Percentiles rank a stretch among this genome's conserved stretches.
Evolutionary conservation across 768 basidiomycete species (phyloP).

Genomic region (Wakefieldia striispora): DNA sequence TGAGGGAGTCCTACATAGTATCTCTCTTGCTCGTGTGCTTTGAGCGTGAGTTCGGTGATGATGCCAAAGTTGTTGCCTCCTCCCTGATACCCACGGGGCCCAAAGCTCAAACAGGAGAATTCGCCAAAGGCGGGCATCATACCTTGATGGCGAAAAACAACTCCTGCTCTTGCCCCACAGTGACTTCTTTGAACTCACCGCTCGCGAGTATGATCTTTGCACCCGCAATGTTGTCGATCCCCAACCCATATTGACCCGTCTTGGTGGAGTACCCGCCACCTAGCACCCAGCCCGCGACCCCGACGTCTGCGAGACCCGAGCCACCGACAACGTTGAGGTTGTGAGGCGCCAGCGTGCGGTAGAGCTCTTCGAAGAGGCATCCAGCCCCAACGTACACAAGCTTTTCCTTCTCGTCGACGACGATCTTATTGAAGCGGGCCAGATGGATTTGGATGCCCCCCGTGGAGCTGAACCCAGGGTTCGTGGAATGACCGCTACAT

Average conservation of each 20-base stretch:
- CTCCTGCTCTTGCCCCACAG: background rate
- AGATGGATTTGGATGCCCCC: slow-evolving; percentile 30
- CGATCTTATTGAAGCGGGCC: slow-evolving; percentile 24
- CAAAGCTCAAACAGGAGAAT: background rate
- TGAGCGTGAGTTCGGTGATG: slow-evolving; percentile 25
- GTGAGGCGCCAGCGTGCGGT: slow-evolving; percentile 12
- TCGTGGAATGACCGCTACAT: slow-evolving; percentile 31
- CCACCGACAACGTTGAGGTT: slow-evolving; percentile 24
- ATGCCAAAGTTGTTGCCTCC: slow-evolving; percentile 30
- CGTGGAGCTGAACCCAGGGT: slow-evolving; percentile 33
- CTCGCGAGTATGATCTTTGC: slow-evolving; percentile 30
- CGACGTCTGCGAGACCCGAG: slow-evolving; percentile 23
- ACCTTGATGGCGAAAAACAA: slow-evolving; percentile 12
- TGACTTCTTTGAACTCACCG: slow-evolving; percentile 14
- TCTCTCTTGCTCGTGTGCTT: slow-evolving; percentile 11
- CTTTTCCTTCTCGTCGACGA: background rate
- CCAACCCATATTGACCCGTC: slow-evolving; percentile 33
- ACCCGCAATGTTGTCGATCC: slow-evolving; percentile 32
- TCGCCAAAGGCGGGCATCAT: background rate
- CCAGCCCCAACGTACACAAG: slow-evolving; percentile 28
- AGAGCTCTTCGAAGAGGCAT: slow-evolving; percentile 29
- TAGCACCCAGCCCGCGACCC: slow-evolving; percentile 32
- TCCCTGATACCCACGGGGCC: slow-evolving; percentile 6
- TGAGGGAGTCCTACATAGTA: slow-evolving; percentile 15
- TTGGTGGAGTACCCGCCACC: slow-evolving; percentile 36